Evolutionary conservation across 306 rosid species (phyloP).

Genomic region (Luffa acutangula): DNA sequence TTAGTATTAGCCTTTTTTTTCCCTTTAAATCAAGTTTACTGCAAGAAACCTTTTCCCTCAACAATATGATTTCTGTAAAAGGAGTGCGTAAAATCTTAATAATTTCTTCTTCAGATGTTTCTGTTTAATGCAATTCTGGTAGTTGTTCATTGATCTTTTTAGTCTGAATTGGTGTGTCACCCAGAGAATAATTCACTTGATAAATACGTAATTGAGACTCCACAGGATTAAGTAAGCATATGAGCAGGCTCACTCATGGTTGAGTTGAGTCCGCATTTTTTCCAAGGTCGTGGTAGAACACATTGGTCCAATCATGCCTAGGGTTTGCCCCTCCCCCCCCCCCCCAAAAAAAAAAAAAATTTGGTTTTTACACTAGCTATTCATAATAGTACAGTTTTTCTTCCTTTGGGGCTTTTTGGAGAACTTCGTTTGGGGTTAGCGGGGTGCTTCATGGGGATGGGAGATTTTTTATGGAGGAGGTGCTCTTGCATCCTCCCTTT

Average conservation of each 20-base stretch:
- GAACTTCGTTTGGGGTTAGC: no score
- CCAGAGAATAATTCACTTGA: not conserved
- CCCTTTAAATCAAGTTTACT: not conserved
- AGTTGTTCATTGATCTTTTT: not conserved
- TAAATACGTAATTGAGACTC: not conserved
- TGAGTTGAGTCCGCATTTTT: not conserved
- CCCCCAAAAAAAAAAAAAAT: no score
- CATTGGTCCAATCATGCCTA: not conserved
- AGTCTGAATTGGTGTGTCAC: not conserved
- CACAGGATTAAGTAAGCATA: not conserved
- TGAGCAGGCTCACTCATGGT: not conserved
- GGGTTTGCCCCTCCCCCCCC: not conserved
- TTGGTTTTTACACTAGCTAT: not conserved
- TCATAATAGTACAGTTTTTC: not conserved
- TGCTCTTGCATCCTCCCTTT: no score
- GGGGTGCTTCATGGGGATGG: no score
- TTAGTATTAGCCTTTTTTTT: not conserved
- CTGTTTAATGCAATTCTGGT: not conserved
- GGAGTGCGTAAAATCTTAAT: not conserved
- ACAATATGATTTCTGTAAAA: not conserved
- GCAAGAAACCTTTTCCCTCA: not conserved
- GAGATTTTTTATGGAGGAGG: no score
- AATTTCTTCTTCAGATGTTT: not conserved
- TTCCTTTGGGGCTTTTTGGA: not conserved
- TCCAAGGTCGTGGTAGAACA: not conserved